A percentile compares a stretch with the other conserved stretches of the same genome.
phyloP scores from a whole-genome alignment of 1,139 yeast genomes.

The Candida tropicalis region DNA sequence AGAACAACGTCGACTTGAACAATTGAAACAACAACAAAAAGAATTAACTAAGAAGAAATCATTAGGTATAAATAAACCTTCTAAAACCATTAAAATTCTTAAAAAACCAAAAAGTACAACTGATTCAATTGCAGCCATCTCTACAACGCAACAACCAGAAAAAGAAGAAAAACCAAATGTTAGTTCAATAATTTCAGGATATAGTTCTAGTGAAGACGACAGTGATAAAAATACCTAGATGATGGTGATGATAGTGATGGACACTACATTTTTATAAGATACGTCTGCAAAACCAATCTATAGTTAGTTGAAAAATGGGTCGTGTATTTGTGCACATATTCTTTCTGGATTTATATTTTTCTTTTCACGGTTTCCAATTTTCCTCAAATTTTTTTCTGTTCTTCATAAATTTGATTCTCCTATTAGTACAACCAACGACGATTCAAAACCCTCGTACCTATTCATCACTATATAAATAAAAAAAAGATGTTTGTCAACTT shows the following conservation, averaged over 20 bases:
- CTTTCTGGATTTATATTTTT: not conserved
- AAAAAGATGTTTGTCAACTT: conserved; percentile 19
- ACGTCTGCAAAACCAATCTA: too few relatives aligned
- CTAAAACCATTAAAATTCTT: not conserved
- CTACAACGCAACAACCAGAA: not conserved
- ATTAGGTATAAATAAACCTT: not conserved
- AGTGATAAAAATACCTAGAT: not conserved
- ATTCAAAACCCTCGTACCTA: too few relatives aligned
- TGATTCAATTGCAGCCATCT: not conserved
- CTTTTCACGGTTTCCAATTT: conserved; percentile 1
- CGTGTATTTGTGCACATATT: conserved; percentile 3
- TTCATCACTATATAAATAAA: too few relatives aligned
- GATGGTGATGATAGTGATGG: conserved; percentile 4
- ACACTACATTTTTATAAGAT: too few relatives aligned
- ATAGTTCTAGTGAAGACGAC: conserved; percentile 8
- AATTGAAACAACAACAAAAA: conserved; percentile 9
- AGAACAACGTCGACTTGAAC: conserved; percentile 15
- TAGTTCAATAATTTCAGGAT: not conserved
- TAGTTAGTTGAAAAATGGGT: not conserved
- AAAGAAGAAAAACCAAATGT: not conserved
- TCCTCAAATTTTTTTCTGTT: conserved; percentile 13
- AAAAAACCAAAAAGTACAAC: not conserved
- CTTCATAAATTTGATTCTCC: not conserved
- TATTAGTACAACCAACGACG: not conserved
- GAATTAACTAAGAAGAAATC: not conserved